Percentiles rank a stretch among this genome's conserved stretches.
Conservation (phyloP, 371 early-diverging fungal genomes). For the Mortierella sp. region DNA sequence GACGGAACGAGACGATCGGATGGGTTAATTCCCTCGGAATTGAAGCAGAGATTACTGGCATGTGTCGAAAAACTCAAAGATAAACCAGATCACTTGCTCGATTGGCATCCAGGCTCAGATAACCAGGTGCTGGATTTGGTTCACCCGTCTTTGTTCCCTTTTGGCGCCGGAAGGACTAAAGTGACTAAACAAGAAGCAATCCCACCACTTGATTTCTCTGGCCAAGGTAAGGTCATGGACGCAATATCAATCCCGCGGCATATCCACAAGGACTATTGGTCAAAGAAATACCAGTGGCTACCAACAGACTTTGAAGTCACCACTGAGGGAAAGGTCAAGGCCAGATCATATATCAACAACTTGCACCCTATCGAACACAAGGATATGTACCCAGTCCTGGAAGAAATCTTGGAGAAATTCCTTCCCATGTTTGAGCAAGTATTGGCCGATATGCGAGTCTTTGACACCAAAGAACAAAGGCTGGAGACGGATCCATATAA, state of each 20-base stretch:
- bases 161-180: slow-evolving; percentile 34
- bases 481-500: slow-evolving; percentile 28
- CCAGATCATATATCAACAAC: slow-evolving; percentile 2
- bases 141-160: slow-evolving; percentile 72
- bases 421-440: slow-evolving; percentile 61
- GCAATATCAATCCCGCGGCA: too few species aligned
- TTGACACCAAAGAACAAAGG: slow-evolving; percentile 11
- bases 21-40: slow-evolving; percentile 27
- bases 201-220: slow-evolving; percentile 14
- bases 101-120: slow-evolving; percentile 68
- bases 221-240: background rate
- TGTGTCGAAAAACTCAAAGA: slow-evolving; percentile 53
- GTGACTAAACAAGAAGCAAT: slow-evolving; percentile 18
- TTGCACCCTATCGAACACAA: slow-evolving; percentile 13
- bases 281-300: slow-evolving; percentile 64
- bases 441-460: slow-evolving; percentile 42
- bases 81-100: slow-evolving; percentile 53
- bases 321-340: slow-evolving; percentile 33
- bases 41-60: slow-evolving; percentile 29
- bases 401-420: slow-evolving; percentile 38
- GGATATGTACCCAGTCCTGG: slow-evolving; percentile 9
- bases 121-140: slow-evolving; percentile 70
- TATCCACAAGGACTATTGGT: too few species aligned
- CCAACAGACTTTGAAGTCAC: slow-evolving; percentile 64
- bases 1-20: slow-evolving; percentile 61